These are phyloP conservation scores for Cryptosporidium muris DNA, from an alignment of 169 alveolate genomes.

Conservation along the genomic window DNA sequence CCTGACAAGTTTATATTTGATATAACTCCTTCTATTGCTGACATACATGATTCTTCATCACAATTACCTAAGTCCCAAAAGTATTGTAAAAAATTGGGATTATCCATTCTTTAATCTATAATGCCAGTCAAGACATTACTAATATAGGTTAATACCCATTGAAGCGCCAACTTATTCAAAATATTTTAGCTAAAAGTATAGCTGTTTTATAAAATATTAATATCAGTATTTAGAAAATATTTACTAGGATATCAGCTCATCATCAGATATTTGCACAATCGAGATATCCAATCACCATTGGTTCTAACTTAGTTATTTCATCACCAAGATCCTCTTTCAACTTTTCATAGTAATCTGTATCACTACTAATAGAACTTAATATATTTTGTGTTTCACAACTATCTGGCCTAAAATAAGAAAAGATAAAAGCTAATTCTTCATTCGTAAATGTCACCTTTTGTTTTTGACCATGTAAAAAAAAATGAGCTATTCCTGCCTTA, in stretches of 20 bases:
- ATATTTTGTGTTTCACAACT: conserved; percentile 15
- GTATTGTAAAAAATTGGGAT: conserved; percentile 64
- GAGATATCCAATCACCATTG: conserved; percentile 44
- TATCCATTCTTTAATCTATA: conserved; percentile 52
- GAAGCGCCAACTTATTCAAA: not conserved
- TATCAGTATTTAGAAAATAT: not conserved
- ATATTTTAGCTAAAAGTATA: not conserved
- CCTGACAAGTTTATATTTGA: conserved; percentile 9
- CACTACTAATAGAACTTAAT: not conserved
- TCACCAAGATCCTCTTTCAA: conserved; percentile 5
- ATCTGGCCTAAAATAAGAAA: conserved; percentile 28
- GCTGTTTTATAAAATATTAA: not conserved
- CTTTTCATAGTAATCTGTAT: conserved; percentile 9
- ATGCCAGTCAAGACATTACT: conserved; percentile 66
- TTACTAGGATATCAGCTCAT: not conserved
- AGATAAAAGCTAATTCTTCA: conserved; percentile 31
- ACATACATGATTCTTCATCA: conserved; percentile 34
- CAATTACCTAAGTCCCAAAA: conserved; percentile 69
- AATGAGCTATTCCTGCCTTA: conserved; percentile 43
- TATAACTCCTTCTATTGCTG: conserved; percentile 51
- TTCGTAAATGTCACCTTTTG: conserved; percentile 27
- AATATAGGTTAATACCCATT: not conserved
- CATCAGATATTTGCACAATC: conserved; percentile 60
- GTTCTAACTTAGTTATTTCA: conserved; percentile 18
- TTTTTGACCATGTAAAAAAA: conserved; percentile 23